phyloP scores from a whole-genome alignment of 345 rosid species.

The Trapa bicornis region DNA sequence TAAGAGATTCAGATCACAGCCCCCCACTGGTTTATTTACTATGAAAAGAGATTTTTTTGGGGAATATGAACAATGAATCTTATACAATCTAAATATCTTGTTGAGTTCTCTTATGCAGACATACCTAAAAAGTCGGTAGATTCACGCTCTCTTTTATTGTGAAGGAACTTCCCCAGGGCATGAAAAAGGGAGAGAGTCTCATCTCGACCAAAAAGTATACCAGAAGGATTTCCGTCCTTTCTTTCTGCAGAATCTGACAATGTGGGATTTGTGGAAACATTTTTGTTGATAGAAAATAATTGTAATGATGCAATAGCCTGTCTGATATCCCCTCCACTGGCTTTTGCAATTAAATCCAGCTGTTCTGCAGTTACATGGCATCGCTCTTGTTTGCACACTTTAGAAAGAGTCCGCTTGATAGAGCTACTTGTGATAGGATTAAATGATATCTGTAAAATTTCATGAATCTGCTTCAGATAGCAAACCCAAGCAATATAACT shows the following conservation, averaged over 20 bases:
- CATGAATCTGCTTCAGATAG: constrained; percentile 17
- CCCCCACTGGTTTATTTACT: not conserved
- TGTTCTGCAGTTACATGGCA: constrained; percentile 41
- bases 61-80: not conserved
- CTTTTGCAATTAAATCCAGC: constrained; percentile 61
- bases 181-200: constrained; percentile 81
- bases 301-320: constrained; percentile 82
- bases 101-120: constrained; percentile 4
- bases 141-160: constrained; percentile 76
- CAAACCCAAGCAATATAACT: constrained; percentile 5
- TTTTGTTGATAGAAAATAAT: constrained; percentile 50
- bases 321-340: constrained; percentile 94
- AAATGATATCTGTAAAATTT: constrained; percentile 55
- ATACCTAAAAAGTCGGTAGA: constrained; percentile 31
- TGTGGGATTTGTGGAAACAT: constrained; percentile 19
- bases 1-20: not conserved
- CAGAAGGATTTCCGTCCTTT: constrained; percentile 20
- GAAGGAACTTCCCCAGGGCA: constrained; percentile 92
- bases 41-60: not conserved
- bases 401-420: constrained; percentile 55
- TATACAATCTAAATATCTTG: not conserved
- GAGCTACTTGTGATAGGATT: constrained; percentile 79
- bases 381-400: constrained; percentile 66
- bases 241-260: constrained; percentile 13
- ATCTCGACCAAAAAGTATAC: constrained; percentile 54